phyloP scores from a whole-genome alignment of 106 monocot species.

The Dendrobium catenatum region DNA sequence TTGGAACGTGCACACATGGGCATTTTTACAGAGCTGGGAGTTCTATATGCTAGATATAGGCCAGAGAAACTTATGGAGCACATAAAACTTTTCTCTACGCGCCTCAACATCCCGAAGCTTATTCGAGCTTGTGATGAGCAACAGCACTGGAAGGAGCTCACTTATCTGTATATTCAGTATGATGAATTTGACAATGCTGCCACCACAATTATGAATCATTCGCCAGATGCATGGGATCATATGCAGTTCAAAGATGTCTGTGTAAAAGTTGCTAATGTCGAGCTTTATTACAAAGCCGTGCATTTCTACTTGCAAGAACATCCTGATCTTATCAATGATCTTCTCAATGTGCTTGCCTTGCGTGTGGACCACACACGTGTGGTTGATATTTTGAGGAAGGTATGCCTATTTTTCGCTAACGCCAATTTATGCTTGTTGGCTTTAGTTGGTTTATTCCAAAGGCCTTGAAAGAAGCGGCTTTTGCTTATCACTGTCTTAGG shows the following conservation, averaged over 20 bases:
- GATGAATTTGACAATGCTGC: conserved; percentile 99
- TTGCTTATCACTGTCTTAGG: too few relatives aligned
- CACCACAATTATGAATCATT: conserved; percentile 97
- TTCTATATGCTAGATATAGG: conserved; percentile 93
- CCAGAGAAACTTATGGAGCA: conserved; percentile 97
- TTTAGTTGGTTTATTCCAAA: neutral
- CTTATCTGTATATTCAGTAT: conserved; percentile 94
- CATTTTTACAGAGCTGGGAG: conserved; percentile 94
- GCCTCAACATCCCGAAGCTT: conserved; percentile 94
- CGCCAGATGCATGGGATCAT: conserved; percentile 97
- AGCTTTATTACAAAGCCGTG: conserved; percentile 97
- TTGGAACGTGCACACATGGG: conserved; percentile 98
- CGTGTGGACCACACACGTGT: conserved; percentile 95
- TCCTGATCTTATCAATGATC: conserved; percentile 92
- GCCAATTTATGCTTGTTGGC: neutral
- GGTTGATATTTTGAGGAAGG: conserved; percentile 95
- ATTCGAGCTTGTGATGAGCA: conserved; percentile 93
- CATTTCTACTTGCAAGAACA: conserved; percentile 97
- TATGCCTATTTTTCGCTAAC: neutral
- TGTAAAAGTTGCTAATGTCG: conserved; percentile 94
- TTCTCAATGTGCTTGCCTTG: conserved; percentile 88
- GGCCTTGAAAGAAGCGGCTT: neutral
- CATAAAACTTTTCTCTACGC: conserved; percentile 90
- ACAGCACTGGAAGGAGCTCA: conserved; percentile 95
- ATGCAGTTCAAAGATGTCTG: conserved; percentile 97